Conservation (phyloP, 345 rosid species). For the Syzygium aqueum region DNA sequence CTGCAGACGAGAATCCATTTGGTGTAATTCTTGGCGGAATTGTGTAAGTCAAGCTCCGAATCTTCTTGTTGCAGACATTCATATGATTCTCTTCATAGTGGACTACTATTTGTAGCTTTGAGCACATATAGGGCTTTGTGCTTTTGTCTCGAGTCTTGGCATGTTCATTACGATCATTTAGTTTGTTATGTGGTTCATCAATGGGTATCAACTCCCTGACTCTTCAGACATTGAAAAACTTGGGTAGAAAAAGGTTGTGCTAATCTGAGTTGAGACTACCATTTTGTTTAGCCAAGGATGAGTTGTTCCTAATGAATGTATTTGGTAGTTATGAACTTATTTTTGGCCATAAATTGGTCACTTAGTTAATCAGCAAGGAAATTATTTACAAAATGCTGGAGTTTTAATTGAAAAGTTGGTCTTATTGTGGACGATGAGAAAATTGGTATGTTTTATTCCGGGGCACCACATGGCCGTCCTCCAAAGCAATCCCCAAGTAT, state of each 20-base stretch:
- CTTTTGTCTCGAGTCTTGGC: neutral
- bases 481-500: neutral
- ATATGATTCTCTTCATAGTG: neutral
- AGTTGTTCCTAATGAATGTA: neutral
- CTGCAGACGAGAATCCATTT: constrained; percentile 89
- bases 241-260: neutral
- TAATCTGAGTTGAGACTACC: neutral
- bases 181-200: neutral
- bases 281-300: neutral
- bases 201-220: neutral
- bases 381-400: neutral
- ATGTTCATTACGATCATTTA: neutral
- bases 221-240: neutral
- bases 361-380: neutral
- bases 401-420: neutral
- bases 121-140: neutral
- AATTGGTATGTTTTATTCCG: neutral
- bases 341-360: neutral
- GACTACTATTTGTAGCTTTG: neutral
- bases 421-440: neutral
- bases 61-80: neutral
- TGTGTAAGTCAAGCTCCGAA: constrained; percentile 30
- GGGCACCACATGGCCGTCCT: neutral
- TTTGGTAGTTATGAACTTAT: neutral
- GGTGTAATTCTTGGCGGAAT: constrained; percentile 90